Conservation (phyloP, 2,329 filamentous ascomycete genomes). For the Phialemonium atrogriseum region DNA sequence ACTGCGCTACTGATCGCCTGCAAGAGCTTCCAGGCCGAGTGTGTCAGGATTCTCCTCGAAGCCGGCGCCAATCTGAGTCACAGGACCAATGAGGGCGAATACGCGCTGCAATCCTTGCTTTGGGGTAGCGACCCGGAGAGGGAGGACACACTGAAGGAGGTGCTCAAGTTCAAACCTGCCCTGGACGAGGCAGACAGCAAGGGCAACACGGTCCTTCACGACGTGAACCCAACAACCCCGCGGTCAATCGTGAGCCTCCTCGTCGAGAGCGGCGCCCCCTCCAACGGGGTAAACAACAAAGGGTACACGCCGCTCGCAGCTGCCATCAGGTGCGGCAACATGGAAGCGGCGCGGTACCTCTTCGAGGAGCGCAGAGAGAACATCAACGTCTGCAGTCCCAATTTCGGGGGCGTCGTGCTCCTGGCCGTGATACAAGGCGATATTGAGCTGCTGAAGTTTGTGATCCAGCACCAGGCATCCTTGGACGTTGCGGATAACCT, state of each 20-base stretch:
- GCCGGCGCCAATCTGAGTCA: slow-evolving; percentile 3
- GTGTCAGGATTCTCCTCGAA: slow-evolving; percentile 3
- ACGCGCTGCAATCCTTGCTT: slow-evolving; percentile 1
- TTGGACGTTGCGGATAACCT: slow-evolving; percentile 1
- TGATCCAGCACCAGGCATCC: slow-evolving; percentile 1
- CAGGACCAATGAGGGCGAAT: slow-evolving; percentile 3
- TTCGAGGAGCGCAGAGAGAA: background rate
- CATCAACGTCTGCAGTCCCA: slow-evolving; percentile 1
- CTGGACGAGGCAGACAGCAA: background rate
- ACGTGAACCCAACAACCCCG: background rate
- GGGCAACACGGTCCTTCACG: background rate
- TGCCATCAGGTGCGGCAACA: slow-evolving; percentile 1
- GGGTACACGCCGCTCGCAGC: slow-evolving; percentile 4
- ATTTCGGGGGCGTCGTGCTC: slow-evolving; percentile 2
- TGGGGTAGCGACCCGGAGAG: background rate
- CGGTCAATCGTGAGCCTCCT: background rate
- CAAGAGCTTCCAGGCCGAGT: slow-evolving; percentile 1
- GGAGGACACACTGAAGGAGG: slow-evolving; percentile 1
- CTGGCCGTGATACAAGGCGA: background rate
- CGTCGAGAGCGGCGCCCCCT: background rate
- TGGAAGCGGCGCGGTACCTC: slow-evolving; percentile 1
- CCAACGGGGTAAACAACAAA: background rate
- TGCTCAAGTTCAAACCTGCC: slow-evolving; percentile 1
- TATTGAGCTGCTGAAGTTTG: slow-evolving; percentile 2
- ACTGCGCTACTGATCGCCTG: slow-evolving; percentile 6